Base-by-base conservation (phyloP, 2,329 filamentous ascomycete species). In the Stachybotrys echinatus region DNA sequence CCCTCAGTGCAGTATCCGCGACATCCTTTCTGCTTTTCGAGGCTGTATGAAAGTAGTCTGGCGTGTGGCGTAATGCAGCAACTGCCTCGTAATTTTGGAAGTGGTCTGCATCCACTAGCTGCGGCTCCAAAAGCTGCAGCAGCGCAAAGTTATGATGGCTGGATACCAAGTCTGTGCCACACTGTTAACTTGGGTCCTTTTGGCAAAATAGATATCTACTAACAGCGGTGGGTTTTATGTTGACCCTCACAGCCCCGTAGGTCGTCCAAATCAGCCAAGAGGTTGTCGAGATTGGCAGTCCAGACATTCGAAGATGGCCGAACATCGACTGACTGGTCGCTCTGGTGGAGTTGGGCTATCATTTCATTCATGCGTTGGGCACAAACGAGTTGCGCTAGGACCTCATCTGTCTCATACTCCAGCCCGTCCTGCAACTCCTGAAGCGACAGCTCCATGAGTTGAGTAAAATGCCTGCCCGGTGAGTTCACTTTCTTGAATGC, bases 241-340 rank as follows among this genome's bases (percentile, higher is more conserved):
- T n/a, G n/a, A n/a, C n/a, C n/a, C n/a, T 52, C 39, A 7, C 18
- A 40, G 40, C 34, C n/a, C 23, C 45, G 51, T 48, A 39, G 27
- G 19, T 22, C 42, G 23, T 50, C 40, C 45, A 50, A 23, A 18
- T 48, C 45, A 42, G 48, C 48, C 19, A 52, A 23, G 40, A 50
- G 51, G n/a, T 45, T 50, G 48, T 52, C 51, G 27, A 50, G 45
- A 21, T 52, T 50, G 27, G 48, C 51, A 40, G 27, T 34, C 45
- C 48, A 52, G 21, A 37, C 27, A 42, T 42, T 46, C 27, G 34
- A 46, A 42, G 45, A 50, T 12, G 45, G 51, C 48, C 46, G 48
- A 45, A 52, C 44, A 46, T 52, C 51, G 45, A 52, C 48, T 21
- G 27, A 48, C 48, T 52, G 51, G 27, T 52, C 51, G 42, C 48